phyloP scores from a whole-genome alignment of 2,329 filamentous ascomycete genomes.

The Rhytidhysteron rufulum region DNA sequence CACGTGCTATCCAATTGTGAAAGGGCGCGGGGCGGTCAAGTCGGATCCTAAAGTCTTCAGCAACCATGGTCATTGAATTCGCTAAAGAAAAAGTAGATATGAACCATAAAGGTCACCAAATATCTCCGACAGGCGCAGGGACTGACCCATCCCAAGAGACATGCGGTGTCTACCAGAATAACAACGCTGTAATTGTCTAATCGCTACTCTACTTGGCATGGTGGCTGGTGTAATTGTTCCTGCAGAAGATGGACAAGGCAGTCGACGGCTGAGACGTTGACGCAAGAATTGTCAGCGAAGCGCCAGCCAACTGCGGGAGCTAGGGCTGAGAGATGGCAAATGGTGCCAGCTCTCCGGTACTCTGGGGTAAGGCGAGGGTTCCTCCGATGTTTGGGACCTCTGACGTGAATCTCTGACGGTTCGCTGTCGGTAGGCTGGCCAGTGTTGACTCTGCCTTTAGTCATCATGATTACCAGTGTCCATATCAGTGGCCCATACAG shows the following conservation, averaged over 20 bases:
- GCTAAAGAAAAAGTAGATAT: no score
- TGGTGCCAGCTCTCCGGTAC: constrained; percentile 24
- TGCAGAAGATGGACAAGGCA: constrained; percentile 18
- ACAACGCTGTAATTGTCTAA: no score
- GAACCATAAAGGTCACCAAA: no score
- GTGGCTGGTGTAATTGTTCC: constrained; percentile 19
- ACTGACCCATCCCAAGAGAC: no score
- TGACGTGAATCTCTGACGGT: constrained; percentile 13
- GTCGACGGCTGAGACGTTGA: no score
- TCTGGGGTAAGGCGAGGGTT: constrained; percentile 23
- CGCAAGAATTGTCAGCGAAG: constrained; percentile 15
- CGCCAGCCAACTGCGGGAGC: constrained; percentile 16
- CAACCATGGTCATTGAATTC: no score
- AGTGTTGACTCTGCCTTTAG: constrained; percentile 12
- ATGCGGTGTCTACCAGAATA: no score
- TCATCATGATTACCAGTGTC: constrained; percentile 16
- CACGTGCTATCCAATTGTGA: no score
- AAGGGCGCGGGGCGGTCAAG: no score
- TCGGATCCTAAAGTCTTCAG: no score
- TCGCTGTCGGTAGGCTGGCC: constrained; percentile 6
- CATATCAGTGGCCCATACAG: no score
- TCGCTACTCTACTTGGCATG: constrained; percentile 1
- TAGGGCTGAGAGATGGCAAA: constrained; percentile 13
- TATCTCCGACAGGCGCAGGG: no score
- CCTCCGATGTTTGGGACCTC: constrained; percentile 11